A percentile compares a stretch with the other conserved stretches of the same genome.
These are phyloP conservation scores for Candida sp. DNA, from an alignment of 1,139 yeast genomes.

Conservation along the genomic window DNA sequence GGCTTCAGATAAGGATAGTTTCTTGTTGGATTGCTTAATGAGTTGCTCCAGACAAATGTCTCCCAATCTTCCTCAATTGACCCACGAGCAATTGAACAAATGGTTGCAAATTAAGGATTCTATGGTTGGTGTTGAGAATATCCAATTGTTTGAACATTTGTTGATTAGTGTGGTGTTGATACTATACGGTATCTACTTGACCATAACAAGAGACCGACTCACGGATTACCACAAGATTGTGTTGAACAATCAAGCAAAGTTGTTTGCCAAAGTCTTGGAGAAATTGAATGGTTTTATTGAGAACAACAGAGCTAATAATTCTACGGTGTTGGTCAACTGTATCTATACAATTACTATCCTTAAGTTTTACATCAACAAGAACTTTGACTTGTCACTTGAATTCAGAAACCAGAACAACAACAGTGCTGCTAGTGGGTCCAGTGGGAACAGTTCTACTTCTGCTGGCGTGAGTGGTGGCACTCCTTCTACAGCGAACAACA, in stretches of 20 bases:
- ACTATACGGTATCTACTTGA: slow-evolving; percentile 23
- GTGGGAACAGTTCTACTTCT: background rate
- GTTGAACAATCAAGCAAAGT: slow-evolving; percentile 35
- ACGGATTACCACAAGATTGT: slow-evolving; percentile 18
- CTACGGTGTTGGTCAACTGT: slow-evolving; percentile 27
- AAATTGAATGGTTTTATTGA: slow-evolving; percentile 20
- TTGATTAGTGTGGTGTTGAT: slow-evolving; percentile 35
- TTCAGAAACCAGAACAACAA: background rate
- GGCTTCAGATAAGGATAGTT: slow-evolving; percentile 16
- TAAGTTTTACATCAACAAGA: slow-evolving; percentile 31
- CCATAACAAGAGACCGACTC: slow-evolving; percentile 11
- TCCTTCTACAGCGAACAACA: background rate
- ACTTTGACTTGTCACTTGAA: slow-evolving; percentile 12
- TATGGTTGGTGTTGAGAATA: background rate
- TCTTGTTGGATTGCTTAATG: slow-evolving; percentile 35
- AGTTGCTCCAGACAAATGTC: slow-evolving; percentile 27
- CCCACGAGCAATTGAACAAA: slow-evolving; percentile 24
- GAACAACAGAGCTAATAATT: slow-evolving; percentile 15
- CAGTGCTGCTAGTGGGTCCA: background rate
- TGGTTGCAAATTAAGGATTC: slow-evolving; percentile 22
- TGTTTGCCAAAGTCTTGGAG: slow-evolving; percentile 30
- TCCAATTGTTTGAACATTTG: slow-evolving; percentile 21
- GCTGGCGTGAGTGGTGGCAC: background rate
- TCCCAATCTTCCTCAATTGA: slow-evolving; percentile 13
- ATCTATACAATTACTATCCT: slow-evolving; percentile 36